Evolutionary conservation across 176 grass and related monocot genomes (phyloP), one percentile per base, ranked within the genome.

Genomic region (Miscanthus lutarioriparius): DNA sequence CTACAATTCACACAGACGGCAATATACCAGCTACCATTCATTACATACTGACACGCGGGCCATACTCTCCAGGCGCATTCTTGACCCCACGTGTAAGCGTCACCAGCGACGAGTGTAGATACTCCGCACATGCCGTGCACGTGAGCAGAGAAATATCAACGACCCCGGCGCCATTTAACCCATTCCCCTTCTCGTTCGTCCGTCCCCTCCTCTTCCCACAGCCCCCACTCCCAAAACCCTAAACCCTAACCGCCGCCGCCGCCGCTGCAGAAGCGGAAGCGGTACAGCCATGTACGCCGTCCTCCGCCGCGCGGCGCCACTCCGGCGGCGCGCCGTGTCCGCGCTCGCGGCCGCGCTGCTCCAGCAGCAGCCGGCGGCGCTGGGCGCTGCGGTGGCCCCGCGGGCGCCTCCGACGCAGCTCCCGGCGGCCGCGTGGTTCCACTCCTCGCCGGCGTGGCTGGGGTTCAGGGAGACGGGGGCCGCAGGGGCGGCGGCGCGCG

Each of bases 1-100:
- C 70, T 3, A 16, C 70, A 9, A 47, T 16, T 16, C 70, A 17
- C 70, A 73, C 70, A 0, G 7, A 28, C 47, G 9, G 40, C 0
- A 6, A 16, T 2, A 3, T 23, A 0, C 1, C 8, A 1, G 0
- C 12, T 8, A 13, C 1, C 8, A 22, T 0, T 0, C 0, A 0
- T 0, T 0, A 0, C 0, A 7, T 7, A 67, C 82, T 8, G 49
- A 40, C 77, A 4, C 0, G 4, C 0, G 17, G 82, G 12, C 37
- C 22, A 0, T 0, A 0, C 0, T 0, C 0, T 0, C 2, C 0
- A 0, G 0, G 0, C 0, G 0, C 0, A 1, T 0, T 0, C 0
- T 0, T 0, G 70, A 3, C 38, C 61, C 82, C 63, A 85, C 82
- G 0, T 0, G 87, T 39, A 37, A 69, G 77, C 0, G 2, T 20